Evolutionary conservation across 768 basidiomycete species (phyloP).

Genomic region (Agaricus subrufescens): DNA sequence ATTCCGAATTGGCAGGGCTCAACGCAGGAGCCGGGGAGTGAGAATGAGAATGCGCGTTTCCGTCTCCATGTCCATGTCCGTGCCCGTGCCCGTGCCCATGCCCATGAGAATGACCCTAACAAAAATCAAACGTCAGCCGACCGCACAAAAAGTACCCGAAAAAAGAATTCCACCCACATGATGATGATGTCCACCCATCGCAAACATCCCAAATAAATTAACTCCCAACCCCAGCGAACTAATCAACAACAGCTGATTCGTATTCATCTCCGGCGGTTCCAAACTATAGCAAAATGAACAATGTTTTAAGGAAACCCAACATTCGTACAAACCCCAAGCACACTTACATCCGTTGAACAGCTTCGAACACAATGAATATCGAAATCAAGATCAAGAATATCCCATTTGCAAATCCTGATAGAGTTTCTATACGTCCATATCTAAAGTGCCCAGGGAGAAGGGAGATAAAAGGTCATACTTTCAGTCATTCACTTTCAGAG

Average conservation of each 20-base stretch:
- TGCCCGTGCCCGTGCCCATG: conserved; percentile 28
- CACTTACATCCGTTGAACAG: conserved; percentile 85
- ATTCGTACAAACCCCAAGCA: not conserved
- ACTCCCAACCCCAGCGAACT: conserved; percentile 87
- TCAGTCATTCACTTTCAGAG: not conserved
- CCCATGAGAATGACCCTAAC: conserved; percentile 54
- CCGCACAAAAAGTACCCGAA: too few relatives aligned
- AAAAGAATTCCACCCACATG: conserved; percentile 44
- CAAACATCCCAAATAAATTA: conserved; percentile 98
- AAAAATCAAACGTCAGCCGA: too few relatives aligned
- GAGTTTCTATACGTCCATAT: conserved; percentile 92
- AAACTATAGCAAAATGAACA: conserved; percentile 39
- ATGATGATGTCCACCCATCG: conserved; percentile 94
- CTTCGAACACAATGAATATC: conserved; percentile 98
- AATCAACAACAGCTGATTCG: conserved; percentile 84
- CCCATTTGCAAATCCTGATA: conserved; percentile 98
- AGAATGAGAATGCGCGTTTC: conserved; percentile 27
- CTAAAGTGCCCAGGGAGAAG: conserved; percentile 29
- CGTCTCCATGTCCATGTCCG: conserved; percentile 16
- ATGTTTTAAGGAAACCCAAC: not conserved
- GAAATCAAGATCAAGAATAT: conserved; percentile 92
- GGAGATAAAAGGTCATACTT: not conserved
- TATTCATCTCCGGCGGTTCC: conserved; percentile 98
- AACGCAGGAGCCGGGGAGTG: conserved; percentile 9
- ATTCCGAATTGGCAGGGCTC: conserved; percentile 15